Evolutionary conservation across 306 rosid genomes (phyloP).

Genomic region (Hippophae gyantsensis): DNA sequence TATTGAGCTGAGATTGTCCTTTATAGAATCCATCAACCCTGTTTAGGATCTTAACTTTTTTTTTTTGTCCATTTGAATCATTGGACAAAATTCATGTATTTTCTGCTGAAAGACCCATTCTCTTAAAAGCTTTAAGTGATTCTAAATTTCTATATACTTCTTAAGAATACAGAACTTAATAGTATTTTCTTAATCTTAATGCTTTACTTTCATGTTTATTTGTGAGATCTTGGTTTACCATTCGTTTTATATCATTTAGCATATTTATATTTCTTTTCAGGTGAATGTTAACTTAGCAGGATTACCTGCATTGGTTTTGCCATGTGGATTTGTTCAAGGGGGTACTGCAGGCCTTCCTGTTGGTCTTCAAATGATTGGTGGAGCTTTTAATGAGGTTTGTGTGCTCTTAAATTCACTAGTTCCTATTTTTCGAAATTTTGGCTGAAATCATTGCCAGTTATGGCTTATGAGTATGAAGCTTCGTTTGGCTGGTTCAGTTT

Average conservation of each 20-base stretch:
- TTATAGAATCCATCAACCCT: background rate
- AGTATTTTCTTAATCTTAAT: too few species aligned
- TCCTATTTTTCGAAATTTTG: background rate
- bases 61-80: background rate
- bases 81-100: background rate
- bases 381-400: constrained; percentile 76
- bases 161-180: too few species aligned
- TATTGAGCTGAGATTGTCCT: background rate
- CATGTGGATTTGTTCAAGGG: constrained; percentile 84
- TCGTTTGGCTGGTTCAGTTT: background rate
- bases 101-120: background rate
- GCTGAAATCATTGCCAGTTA: background rate
- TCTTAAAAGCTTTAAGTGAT: background rate
- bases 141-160: background rate
- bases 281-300: constrained; percentile 97
- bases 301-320: constrained; percentile 89
- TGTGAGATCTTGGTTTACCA: background rate
- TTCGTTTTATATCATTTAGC: background rate
- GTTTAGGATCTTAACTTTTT: background rate
- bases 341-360: constrained; percentile 86
- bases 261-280: constrained; percentile 26
- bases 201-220: too few species aligned
- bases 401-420: constrained; percentile 1
- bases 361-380: constrained; percentile 91
- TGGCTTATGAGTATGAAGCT: background rate